Evolutionary conservation across 306 rosid species (phyloP), one percentile per base, ranked within the genome.

Genomic region (Lathyrus sativus): DNA sequence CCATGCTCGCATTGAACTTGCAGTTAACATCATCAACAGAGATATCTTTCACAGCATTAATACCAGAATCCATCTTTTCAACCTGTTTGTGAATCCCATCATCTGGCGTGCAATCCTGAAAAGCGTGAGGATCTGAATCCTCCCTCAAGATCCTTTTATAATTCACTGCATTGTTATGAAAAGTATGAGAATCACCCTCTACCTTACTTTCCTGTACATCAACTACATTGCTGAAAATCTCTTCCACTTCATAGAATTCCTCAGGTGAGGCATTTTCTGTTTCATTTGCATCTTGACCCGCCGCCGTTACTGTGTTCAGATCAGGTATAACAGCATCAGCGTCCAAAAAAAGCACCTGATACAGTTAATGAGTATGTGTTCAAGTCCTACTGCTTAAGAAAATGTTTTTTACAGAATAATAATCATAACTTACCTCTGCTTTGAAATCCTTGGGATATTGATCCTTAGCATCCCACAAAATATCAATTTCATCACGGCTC

Each of bases 241-340:
- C 99, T 79, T 95, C 99, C 59, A 90, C 97, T 88, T 95, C 97
- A 73, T 82, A 95, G 81, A 95, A 95, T 69, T 95, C 96, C 72
- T 95, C 99, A 13, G 99, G 96, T n/a, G 97, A 88, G 76, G 88
- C 88, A 81, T 74, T 69, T 72, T 85, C 99, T 10, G 81, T 41
- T 79, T 88, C 97, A 56, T 82, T 86, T 76, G 80, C 79, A 76
- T 90, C 92, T 74, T 87, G 85, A 64, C 59, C 77, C 61, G 64
- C 89, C 58, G 67, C 89, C 29, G 67, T 74, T 44, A 75, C 83
- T 76, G 90, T 76, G 85, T 86, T 78, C 86, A 84, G 67, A 88
- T 76, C 68, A 82, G 91, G 95, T 81, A 85, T 79, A 84, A 80
- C 87, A 72, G 93, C 95, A 87, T 88, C 97, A 82, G 88, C 88